Evolutionary conservation across 306 rosid species (phyloP).

Genomic region (Begonia peltatifolia): DNA sequence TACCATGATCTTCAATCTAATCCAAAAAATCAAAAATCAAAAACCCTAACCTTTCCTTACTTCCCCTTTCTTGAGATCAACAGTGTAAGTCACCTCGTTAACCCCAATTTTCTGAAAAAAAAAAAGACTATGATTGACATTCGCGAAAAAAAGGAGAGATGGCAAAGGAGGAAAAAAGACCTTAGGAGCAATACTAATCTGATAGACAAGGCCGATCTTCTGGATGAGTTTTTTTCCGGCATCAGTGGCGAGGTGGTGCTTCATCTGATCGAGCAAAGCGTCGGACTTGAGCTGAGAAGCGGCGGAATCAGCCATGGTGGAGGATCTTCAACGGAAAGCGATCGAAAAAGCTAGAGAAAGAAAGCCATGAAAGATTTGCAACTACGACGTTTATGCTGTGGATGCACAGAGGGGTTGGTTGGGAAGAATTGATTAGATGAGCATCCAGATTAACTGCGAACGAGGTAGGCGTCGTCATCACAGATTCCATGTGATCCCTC

Average conservation of each 20-base stretch:
- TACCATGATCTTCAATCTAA: too few relatives aligned
- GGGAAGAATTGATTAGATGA: not conserved
- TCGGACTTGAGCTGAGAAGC: slow-evolving; percentile 44
- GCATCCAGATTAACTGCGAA: not conserved
- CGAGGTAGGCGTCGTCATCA: not conserved
- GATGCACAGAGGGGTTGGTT: not conserved
- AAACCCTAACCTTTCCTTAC: slow-evolving; percentile 55
- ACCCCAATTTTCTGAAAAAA: slow-evolving; percentile 58
- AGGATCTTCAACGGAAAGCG: not conserved
- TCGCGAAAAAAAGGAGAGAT: not conserved
- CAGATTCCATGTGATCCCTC: not conserved
- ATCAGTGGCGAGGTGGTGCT: slow-evolving; percentile 53
- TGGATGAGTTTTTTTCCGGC: slow-evolving; percentile 43
- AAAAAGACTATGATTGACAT: not conserved
- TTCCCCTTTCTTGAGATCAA: slow-evolving; percentile 88
- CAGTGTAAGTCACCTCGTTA: slow-evolving; percentile 50
- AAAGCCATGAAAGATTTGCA: not conserved
- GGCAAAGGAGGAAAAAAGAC: slow-evolving; percentile 11
- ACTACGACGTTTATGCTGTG: not conserved
- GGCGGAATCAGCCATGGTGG: slow-evolving; percentile 26
- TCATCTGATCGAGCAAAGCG: slow-evolving; percentile 61
- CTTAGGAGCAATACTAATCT: slow-evolving; percentile 81
- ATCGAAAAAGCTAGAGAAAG: not conserved
- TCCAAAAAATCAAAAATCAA: too few relatives aligned
- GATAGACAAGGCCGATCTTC: slow-evolving; percentile 66